Conservation (phyloP, 148 eudicot species). For the Tetragonia tetragonoides region DNA sequence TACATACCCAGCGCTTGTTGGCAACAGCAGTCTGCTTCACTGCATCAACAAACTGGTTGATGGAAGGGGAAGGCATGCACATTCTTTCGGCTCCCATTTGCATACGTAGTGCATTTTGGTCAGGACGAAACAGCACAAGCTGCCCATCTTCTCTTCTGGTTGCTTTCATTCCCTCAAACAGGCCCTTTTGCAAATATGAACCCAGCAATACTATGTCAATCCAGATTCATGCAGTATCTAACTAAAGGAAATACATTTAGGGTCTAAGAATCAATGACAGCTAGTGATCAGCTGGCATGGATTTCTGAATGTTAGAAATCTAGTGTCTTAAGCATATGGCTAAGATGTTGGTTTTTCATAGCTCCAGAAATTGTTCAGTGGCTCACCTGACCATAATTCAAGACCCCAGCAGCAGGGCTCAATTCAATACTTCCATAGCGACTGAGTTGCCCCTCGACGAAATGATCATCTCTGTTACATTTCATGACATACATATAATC, state of each 20-base stretch:
- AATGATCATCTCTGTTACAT: constrained; percentile 39
- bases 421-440: constrained; percentile 40
- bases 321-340: background rate
- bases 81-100: constrained; percentile 40
- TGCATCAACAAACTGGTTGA: constrained; percentile 44
- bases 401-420: constrained; percentile 44
- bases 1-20: constrained; percentile 43
- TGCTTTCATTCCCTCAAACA: constrained; percentile 50
- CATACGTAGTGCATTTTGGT: constrained; percentile 43
- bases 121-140: constrained; percentile 37
- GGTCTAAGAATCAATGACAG: background rate
- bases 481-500: constrained; percentile 82
- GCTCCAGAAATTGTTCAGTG: background rate
- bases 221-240: background rate
- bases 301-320: background rate
- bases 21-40: constrained; percentile 45
- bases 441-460: constrained; percentile 44
- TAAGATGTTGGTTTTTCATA: background rate
- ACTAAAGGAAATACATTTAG: background rate
- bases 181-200: constrained; percentile 26
- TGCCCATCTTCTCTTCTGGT: constrained; percentile 31
- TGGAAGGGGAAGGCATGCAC: constrained; percentile 53
- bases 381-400: constrained; percentile 48
- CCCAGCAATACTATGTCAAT: background rate
- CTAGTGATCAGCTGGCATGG: background rate